Evolutionary conservation across 108 stramenopile genomes (phyloP).

Genomic region (Licmophora abbreviata): DNA sequence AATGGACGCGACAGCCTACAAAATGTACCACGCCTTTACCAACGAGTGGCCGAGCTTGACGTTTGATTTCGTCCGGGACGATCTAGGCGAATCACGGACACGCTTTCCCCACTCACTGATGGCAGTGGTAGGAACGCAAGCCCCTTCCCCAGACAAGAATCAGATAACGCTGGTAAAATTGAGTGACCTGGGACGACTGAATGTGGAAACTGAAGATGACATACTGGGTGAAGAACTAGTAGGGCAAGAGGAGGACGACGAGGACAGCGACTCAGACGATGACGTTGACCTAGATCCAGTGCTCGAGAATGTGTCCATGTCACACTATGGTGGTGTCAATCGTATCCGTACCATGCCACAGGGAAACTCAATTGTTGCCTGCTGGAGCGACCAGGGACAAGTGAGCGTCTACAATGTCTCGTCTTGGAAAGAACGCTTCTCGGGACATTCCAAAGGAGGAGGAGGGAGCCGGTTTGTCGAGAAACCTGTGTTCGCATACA

Average conservation of each 20-base stretch:
- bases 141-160: conserved; percentile 69
- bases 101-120: conserved; percentile 85
- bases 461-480: conserved; percentile 19
- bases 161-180: conserved; percentile 80
- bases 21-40: conserved; percentile 90
- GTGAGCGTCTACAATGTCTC: conserved; percentile 88
- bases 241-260: conserved; percentile 35
- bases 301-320: conserved; percentile 71
- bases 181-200: conserved; percentile 73
- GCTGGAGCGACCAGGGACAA: conserved; percentile 81
- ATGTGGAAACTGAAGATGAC: conserved; percentile 65
- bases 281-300: conserved; percentile 84
- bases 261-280: conserved; percentile 61
- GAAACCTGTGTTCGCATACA: conserved; percentile 73
- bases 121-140: conserved; percentile 90
- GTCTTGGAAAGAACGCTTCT: conserved; percentile 39
- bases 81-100: conserved; percentile 72
- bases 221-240: conserved; percentile 82
- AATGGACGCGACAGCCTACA: conserved; percentile 94
- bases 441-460: conserved; percentile 50
- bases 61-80: conserved; percentile 88
- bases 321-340: conserved; percentile 91
- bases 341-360: conserved; percentile 93
- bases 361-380: conserved; percentile 79
- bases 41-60: conserved; percentile 94